phyloP scores from a whole-genome alignment of 805 yeast genomes.

The Yamadazyma ubonensis region DNA sequence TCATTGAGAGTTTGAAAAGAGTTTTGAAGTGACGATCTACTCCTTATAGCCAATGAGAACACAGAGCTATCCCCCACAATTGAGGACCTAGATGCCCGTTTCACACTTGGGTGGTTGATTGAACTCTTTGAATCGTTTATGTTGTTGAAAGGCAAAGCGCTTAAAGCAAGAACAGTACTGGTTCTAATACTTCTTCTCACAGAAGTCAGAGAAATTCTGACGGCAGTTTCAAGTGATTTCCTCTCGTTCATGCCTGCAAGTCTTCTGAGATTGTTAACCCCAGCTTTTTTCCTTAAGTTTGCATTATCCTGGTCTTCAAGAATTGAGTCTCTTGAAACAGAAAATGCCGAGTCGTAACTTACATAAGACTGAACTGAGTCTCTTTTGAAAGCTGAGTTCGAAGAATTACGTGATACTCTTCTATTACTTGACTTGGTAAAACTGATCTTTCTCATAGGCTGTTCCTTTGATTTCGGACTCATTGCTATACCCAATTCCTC shows the following conservation, averaged over 20 bases:
- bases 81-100: constrained; percentile 14
- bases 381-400: constrained; percentile 31
- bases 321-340: constrained; percentile 26
- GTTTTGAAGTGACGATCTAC: constrained; percentile 12
- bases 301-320: constrained; percentile 14
- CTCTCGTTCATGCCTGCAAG: constrained; percentile 17
- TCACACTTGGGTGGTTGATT: not conserved
- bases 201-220: constrained; percentile 21
- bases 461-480: constrained; percentile 36
- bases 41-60: constrained; percentile 30
- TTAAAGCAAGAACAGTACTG: constrained; percentile 39
- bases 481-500: constrained; percentile 42
- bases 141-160: constrained; percentile 38
- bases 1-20: constrained; percentile 15
- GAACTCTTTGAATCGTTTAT: constrained; percentile 12
- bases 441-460: constrained; percentile 24
- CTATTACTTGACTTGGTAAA: constrained; percentile 17
- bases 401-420: constrained; percentile 30
- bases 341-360: constrained; percentile 59
- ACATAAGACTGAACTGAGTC: constrained; percentile 51
- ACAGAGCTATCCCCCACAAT: constrained; percentile 33
- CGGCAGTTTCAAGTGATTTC: constrained; percentile 16
- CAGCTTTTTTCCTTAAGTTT: constrained; percentile 48
- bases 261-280: constrained; percentile 47
- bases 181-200: constrained; percentile 32